phyloP scores from a whole-genome alignment of 2,329 filamentous ascomycete species.

The Sordariomycetes sp. region DNA sequence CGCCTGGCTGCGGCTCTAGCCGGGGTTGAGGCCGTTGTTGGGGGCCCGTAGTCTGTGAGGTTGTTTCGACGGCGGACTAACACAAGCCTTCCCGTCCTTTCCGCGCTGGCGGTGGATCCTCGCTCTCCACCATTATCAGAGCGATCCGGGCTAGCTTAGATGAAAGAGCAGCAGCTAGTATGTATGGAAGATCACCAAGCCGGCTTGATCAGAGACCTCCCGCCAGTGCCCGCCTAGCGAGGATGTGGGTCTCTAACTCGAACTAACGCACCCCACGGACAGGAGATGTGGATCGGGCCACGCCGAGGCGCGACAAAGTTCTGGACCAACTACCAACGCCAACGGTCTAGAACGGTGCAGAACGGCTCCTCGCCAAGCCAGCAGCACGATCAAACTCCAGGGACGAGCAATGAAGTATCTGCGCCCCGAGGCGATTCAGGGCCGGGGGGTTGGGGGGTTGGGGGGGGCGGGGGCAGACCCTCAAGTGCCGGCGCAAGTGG shows the following conservation, averaged over 20 bases:
- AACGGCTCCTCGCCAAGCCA: neutral
- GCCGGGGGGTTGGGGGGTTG: neutral
- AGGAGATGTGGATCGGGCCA: neutral
- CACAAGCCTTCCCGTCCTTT: neutral
- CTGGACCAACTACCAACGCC: neutral
- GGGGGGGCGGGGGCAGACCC: too few relatives aligned
- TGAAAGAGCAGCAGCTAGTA: neutral
- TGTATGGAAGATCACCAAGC: neutral
- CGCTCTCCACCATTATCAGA: neutral
- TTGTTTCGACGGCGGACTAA: neutral
- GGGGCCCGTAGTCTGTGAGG: neutral
- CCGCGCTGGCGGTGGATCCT: neutral
- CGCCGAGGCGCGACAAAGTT: neutral
- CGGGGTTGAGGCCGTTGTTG: neutral
- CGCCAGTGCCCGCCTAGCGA: neutral
- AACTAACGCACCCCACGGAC: neutral
- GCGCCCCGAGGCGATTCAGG: neutral
- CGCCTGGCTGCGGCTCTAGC: neutral
- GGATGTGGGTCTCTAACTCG: neutral
- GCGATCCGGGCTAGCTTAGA: neutral
- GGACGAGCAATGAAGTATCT: neutral
- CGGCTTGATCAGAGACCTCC: neutral
- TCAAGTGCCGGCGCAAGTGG: neutral
- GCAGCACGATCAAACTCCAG: neutral
- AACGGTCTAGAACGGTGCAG: neutral